phyloP scores from a whole-genome alignment of 305 asterid genomes.

The Fraxinus baroniana region DNA sequence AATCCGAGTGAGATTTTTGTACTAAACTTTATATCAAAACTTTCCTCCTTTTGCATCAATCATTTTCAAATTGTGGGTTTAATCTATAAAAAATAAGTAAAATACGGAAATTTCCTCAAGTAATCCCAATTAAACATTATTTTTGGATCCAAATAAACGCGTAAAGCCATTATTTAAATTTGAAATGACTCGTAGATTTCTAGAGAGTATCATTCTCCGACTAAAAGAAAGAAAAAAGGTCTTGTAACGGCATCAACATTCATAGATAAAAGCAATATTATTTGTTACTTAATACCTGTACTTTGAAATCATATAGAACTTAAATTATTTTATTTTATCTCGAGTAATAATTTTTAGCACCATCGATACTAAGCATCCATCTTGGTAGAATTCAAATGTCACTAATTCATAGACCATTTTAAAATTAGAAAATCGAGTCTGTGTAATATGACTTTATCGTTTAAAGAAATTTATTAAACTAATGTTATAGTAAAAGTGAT shows the following conservation, averaged over 20 bases:
- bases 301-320: background rate
- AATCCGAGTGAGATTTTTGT: background rate
- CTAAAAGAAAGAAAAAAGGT: background rate
- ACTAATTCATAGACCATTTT: no score
- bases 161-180: no score
- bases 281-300: background rate
- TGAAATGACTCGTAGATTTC: background rate
- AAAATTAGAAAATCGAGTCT: no score
- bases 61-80: background rate
- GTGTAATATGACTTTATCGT: no score
- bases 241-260: background rate
- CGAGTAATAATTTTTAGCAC: background rate
- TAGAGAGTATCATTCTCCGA: background rate
- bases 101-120: no score
- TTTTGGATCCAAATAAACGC: background rate
- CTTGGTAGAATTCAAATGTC: no score
- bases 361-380: no score
- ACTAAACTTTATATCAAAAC: background rate
- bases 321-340: no score
- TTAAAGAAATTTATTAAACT: no score
- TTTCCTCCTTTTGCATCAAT: background rate
- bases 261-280: background rate
- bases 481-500: background rate
- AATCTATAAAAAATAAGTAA: no score
- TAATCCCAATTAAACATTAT: background rate